phyloP scores from a whole-genome alignment of 2,329 filamentous ascomycete genomes.

The Curvularia hawaiiensis region DNA sequence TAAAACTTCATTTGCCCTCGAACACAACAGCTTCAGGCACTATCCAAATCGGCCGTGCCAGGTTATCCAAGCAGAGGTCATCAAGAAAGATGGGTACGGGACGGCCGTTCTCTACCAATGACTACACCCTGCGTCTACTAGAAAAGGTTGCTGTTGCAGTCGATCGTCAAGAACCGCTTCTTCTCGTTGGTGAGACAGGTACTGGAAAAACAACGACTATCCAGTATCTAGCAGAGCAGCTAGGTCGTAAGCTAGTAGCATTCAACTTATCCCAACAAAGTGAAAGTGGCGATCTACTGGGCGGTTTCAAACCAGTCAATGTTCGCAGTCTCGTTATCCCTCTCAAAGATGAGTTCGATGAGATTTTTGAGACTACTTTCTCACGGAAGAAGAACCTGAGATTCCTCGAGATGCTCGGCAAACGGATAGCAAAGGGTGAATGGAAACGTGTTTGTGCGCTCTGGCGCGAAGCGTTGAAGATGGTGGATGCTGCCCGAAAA shows the following conservation, averaged over 20 bases:
- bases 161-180: constrained; percentile 81
- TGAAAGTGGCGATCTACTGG: constrained; percentile 92
- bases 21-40: constrained; percentile 35
- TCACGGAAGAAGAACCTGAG: constrained; percentile 81
- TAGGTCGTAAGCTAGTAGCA: constrained; percentile 85
- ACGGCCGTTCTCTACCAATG: constrained; percentile 84
- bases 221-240: constrained; percentile 83
- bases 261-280: constrained; percentile 98
- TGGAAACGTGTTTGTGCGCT: constrained; percentile 87
- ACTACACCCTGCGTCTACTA: constrained; percentile 79
- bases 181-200: constrained; percentile 98
- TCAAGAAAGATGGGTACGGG: constrained; percentile 46
- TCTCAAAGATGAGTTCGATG: constrained; percentile 90
- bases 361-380: constrained; percentile 86
- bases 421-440: constrained; percentile 78
- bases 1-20: constrained; percentile 58
- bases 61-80: constrained; percentile 50
- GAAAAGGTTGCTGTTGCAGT: constrained; percentile 88
- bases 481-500: constrained; percentile 67
- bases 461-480: constrained; percentile 86
- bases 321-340: constrained; percentile 85
- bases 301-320: constrained; percentile 96
- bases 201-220: constrained; percentile 98
- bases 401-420: constrained; percentile 80
- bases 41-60: constrained; percentile 50